phyloP scores from a whole-genome alignment of 2,329 filamentous ascomycete species.

The Fusarium fujikuroi region DNA sequence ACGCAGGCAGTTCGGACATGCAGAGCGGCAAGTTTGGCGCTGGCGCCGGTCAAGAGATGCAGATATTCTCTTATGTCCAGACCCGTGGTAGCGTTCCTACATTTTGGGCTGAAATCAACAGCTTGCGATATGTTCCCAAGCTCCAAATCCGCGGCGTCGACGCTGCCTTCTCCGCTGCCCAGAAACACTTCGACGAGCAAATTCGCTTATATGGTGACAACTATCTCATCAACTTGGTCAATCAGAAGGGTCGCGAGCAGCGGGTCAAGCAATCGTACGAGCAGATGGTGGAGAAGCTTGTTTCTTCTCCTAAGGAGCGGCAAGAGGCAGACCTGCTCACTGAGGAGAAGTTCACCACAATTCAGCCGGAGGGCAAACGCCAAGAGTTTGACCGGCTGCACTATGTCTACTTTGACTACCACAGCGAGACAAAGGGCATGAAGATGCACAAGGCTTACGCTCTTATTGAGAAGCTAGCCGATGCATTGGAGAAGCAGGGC shows the following conservation, averaged over 20 bases:
- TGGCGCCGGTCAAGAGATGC: constrained; percentile 75
- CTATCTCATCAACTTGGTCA: constrained; percentile 96
- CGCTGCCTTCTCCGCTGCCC: constrained; percentile 79
- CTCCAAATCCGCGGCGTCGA: constrained; percentile 89
- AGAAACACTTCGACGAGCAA: constrained; percentile 92
- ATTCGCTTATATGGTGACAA: constrained; percentile 95
- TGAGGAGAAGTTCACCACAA: constrained; percentile 82
- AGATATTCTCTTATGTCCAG: constrained; percentile 94
- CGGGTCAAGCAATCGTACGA: constrained; percentile 94
- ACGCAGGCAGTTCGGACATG: constrained; percentile 79
- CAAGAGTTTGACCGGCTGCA: constrained; percentile 84
- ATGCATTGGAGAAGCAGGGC: constrained; percentile 79
- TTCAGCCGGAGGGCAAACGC: constrained; percentile 71
- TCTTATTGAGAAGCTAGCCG: constrained; percentile 82
- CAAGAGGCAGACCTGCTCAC: constrained; percentile 73
- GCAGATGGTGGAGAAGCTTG: constrained; percentile 81
- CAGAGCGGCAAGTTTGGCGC: constrained; percentile 75
- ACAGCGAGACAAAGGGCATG: constrained; percentile 95
- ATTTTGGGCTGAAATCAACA: constrained; percentile 97
- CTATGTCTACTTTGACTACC: constrained; percentile 98
- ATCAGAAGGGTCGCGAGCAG: constrained; percentile 92
- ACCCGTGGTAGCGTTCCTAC: constrained; percentile 96
- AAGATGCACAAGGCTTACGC: constrained; percentile 92
- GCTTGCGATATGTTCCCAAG: constrained; percentile 88
- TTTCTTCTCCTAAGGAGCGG: constrained; percentile 74